Base-by-base conservation (phyloP, 2,329 filamentous ascomycete species). In the Colletotrichum melonis region DNA sequence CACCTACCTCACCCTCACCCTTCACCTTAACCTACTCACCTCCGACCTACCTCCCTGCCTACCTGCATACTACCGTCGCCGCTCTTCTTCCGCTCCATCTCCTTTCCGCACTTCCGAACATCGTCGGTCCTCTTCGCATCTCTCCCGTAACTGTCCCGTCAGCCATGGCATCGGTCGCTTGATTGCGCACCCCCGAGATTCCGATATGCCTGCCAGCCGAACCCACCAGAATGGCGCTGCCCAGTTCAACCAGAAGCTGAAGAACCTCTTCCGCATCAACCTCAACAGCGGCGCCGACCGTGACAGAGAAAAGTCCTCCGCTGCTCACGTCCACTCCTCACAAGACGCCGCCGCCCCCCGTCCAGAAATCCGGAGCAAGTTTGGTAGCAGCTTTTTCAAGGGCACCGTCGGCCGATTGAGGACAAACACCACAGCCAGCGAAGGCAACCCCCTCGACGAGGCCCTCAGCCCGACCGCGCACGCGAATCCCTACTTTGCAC, bases 401-500 rank as follows among this genome's bases (percentile, higher is more conserved):
- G 93, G 92, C 70, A 92, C 93, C 78, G 94, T 97, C 80, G 93
- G 93, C 80, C 93, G 96, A 78, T 95, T 96, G 81, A 92, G 96
- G 79, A 97, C 95, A 46, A 92, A 94, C 73, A 98, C 96, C 30
- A 94, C 97, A 69, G 94, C 94, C 77, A 98, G 95, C 84, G 96
- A 98, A 84, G 95, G 95, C 78, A 95, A 98, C 81, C 91, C 93
- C 72, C 89, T 98, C 76, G 96, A 98, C 77, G 95, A 98, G 82
- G 88, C 91, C 74, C 88, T 97, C 79, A 98, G 95, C 80, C 97
- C 97, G 30, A 98, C 95, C 5, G 96, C 95, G 64, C 92, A 96
- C 80, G 96, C 95, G 76, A 99, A 99, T 82, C 97, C 97, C 22
- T 99, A 99, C 85, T 99, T 98, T 83, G 94, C 92, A 77, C 97